A percentile compares a stretch with the other conserved stretches of the same genome.
Evolutionary conservation across 345 rosid genomes (phyloP).

Genomic region (Nephelium lappaceum): DNA sequence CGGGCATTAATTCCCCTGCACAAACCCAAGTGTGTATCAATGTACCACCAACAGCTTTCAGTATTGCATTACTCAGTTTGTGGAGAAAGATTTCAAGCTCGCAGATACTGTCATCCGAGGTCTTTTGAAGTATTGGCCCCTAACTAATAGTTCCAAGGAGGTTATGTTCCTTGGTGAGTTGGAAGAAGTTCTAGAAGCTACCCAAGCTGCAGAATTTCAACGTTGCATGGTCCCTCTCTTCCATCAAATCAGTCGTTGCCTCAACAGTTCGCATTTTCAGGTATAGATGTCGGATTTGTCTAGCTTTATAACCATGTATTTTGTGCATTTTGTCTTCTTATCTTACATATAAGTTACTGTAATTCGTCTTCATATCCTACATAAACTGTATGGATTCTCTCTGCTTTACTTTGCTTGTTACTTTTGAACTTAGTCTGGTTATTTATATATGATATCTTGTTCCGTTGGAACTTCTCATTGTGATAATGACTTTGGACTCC

Average conservation of each 20-base stretch:
- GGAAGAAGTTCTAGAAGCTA: conserved; percentile 83
- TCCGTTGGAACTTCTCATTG: not conserved
- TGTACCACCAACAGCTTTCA: conserved; percentile 81
- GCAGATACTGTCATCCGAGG: conserved; percentile 77
- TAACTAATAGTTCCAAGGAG: conserved; percentile 78
- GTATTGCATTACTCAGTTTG: conserved; percentile 78
- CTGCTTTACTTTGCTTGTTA: conserved; percentile 1
- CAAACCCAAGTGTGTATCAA: conserved; percentile 65
- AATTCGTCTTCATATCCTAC: no score
- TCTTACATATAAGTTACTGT: not conserved
- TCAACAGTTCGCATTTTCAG: conserved; percentile 87
- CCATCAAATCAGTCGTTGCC: conserved; percentile 59
- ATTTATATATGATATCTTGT: not conserved
- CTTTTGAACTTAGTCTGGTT: not conserved
- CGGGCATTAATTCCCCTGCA: conserved; percentile 83
- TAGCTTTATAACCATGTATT: not conserved
- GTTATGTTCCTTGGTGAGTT: conserved; percentile 84
- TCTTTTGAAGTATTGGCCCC: conserved; percentile 73
- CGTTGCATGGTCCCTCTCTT: conserved; percentile 78
- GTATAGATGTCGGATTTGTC: conserved; percentile 25
- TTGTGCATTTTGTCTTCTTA: not conserved
- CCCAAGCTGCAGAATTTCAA: conserved; percentile 81
- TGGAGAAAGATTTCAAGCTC: conserved; percentile 82
- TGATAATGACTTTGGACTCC: conserved; percentile 8
- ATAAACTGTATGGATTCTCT: not conserved